Conservation (phyloP, 768 basidiomycete genomes). For the Lactarius deliciosus region DNA sequence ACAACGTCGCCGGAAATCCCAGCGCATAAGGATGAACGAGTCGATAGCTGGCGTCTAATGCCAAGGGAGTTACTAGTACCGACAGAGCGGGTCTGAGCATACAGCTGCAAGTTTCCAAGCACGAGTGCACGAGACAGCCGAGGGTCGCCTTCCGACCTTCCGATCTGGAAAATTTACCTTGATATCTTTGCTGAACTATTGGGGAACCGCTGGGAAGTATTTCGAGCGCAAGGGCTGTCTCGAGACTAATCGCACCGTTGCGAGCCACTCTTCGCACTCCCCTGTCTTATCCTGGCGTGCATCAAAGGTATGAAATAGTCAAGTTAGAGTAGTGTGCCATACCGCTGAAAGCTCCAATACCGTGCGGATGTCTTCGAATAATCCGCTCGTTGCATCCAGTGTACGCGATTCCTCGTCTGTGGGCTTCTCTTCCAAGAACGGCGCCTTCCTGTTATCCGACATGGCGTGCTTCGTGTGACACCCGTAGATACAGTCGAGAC, state of each 20-base stretch:
- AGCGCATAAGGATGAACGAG: neutral
- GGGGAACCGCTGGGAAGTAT: slow-evolving; percentile 1
- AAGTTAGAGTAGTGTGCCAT: neutral
- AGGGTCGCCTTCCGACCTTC: neutral
- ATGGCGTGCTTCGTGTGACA: neutral
- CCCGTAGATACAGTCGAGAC: neutral
- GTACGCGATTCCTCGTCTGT: neutral
- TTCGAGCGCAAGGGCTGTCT: slow-evolving; percentile 11
- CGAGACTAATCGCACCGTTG: neutral
- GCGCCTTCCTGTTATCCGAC: neutral
- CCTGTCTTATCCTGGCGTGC: neutral
- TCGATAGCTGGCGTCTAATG: neutral
- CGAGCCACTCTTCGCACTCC: slow-evolving; percentile 20
- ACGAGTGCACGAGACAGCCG: neutral
- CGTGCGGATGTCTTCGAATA: slow-evolving; percentile 17
- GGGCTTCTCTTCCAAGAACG: neutral
- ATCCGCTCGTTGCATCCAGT: neutral
- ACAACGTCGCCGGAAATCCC: neutral
- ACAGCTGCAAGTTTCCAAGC: neutral
- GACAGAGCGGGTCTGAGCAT: neutral
- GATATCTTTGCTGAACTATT: neutral
- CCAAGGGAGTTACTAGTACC: neutral
- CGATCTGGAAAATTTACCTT: neutral
- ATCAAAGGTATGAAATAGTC: neutral
- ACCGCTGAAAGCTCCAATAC: slow-evolving; percentile 23